phyloP scores from a whole-genome alignment of 176 grass and related monocot species.

The Juncus inflexus region DNA sequence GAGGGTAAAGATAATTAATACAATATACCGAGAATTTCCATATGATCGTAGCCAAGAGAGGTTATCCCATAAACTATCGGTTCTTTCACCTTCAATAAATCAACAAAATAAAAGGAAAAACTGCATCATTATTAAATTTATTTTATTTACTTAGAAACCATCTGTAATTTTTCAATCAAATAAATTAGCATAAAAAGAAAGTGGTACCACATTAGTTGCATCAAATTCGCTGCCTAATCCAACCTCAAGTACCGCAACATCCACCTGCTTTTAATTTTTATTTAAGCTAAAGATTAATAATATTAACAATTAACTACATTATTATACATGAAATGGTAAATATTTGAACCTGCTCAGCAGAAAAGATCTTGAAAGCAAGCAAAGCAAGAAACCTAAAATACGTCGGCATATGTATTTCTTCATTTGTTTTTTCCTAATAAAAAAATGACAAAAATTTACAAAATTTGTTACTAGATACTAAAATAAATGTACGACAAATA shows the following conservation, averaged over 20 bases:
- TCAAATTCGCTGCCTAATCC: constrained; percentile 93
- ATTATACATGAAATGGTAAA: constrained; percentile 20
- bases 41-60: constrained; percentile 84
- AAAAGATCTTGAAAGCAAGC: constrained; percentile 94
- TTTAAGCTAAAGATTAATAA: neutral
- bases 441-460: constrained; percentile 25
- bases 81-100: constrained; percentile 47
- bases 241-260: constrained; percentile 97
- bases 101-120: neutral
- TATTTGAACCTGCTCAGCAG: constrained; percentile 61
- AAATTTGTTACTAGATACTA: constrained; percentile 15
- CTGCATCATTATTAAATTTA: constrained; percentile 9
- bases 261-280: constrained; percentile 52
- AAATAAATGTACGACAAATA: neutral
- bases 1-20: neutral
- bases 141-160: no score
- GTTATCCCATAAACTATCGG: constrained; percentile 82
- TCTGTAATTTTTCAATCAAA: no score
- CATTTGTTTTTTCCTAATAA: constrained; percentile 84
- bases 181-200: no score
- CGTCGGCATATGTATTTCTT: constrained; percentile 85
- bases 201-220: constrained; percentile 97
- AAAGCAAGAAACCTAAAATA: constrained; percentile 93
- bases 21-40: constrained; percentile 85
- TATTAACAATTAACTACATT: neutral